A percentile compares a stretch with the other conserved stretches of the same genome.
phyloP scores from a whole-genome alignment of 2,329 filamentous ascomycete genomes.

The Cucurbitaria berberidis region DNA sequence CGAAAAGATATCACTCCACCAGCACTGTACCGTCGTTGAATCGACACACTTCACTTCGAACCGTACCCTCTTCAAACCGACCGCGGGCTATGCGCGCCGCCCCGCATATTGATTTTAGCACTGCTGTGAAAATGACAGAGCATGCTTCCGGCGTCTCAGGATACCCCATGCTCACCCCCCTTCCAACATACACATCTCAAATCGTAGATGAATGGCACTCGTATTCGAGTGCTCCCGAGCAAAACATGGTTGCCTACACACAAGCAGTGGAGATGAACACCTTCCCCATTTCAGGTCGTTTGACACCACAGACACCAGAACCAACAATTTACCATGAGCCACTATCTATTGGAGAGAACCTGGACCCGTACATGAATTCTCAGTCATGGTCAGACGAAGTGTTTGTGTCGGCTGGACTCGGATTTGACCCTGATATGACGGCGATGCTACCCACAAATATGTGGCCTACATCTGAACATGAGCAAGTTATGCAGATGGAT shows the following conservation, averaged over 20 bases:
- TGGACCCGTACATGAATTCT: slow-evolving; percentile 28
- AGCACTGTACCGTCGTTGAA: slow-evolving; percentile 26
- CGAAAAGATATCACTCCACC: slow-evolving; percentile 33
- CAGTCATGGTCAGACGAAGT: slow-evolving; percentile 35
- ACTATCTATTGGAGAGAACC: slow-evolving; percentile 22
- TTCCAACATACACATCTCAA: slow-evolving; percentile 32
- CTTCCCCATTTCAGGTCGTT: slow-evolving; percentile 26
- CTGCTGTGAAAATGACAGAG: slow-evolving; percentile 34
- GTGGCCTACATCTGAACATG: slow-evolving; percentile 25
- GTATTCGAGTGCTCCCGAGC: slow-evolving; percentile 32
- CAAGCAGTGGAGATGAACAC: slow-evolving; percentile 22
- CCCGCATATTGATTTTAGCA: slow-evolving; percentile 39
- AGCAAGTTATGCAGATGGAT: slow-evolving; percentile 21
- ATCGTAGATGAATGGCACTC: slow-evolving; percentile 34
- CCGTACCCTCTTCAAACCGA: slow-evolving; percentile 25
- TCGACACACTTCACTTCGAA: slow-evolving; percentile 29
- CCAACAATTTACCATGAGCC: slow-evolving; percentile 31
- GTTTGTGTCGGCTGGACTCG: slow-evolving; percentile 30
- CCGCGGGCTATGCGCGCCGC: slow-evolving; percentile 28
- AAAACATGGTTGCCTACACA: slow-evolving; percentile 23
- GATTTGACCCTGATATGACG: slow-evolving; percentile 27
- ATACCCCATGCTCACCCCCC: slow-evolving; percentile 36
- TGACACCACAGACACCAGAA: slow-evolving; percentile 43
- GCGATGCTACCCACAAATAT: slow-evolving; percentile 30
- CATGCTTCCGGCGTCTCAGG: slow-evolving; percentile 28